Evolutionary conservation across 2,329 filamentous ascomycete genomes (phyloP).

Genomic region (Ophiognomonia clavigignenti-juglandacearum): DNA sequence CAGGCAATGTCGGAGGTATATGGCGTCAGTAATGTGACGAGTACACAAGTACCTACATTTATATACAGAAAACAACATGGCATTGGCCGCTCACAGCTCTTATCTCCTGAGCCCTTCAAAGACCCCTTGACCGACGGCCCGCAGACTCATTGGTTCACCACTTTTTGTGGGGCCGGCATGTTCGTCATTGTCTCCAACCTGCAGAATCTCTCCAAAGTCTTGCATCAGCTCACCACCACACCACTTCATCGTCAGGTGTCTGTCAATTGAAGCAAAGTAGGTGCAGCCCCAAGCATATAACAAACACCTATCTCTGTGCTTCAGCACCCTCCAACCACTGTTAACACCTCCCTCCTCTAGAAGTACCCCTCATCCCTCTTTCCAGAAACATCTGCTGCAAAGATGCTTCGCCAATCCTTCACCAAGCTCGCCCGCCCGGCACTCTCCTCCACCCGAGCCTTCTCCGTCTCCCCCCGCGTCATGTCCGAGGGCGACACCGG

Average conservation of each 20-base stretch:
- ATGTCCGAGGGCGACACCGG: constrained; percentile 71
- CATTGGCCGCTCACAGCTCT: too few species aligned
- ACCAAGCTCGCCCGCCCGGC: constrained; percentile 49
- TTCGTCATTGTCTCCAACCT: constrained; percentile 14
- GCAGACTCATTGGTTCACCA: constrained; percentile 8
- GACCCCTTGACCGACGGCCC: background rate
- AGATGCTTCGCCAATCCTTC: constrained; percentile 65
- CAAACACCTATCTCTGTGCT: background rate
- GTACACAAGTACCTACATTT: too few species aligned
- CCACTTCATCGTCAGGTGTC: constrained; percentile 6
- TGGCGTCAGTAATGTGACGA: too few species aligned
- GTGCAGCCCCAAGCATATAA: constrained; percentile 9
- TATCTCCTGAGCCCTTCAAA: background rate
- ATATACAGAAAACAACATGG: too few species aligned
- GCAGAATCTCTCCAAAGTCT: background rate
- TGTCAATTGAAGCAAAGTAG: constrained; percentile 16
- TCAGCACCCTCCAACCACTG: background rate
- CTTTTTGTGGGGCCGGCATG: background rate
- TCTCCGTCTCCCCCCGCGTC: constrained; percentile 57
- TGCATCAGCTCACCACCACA: constrained; percentile 1
- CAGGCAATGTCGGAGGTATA: too few species aligned
- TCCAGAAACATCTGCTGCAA: constrained; percentile 22
- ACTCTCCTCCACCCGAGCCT: constrained; percentile 46
- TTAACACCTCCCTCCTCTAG: background rate
- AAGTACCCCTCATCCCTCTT: background rate